phyloP scores from a whole-genome alignment of 495 filamentous ascomycete species.

The Bacidia gigantensis region DNA sequence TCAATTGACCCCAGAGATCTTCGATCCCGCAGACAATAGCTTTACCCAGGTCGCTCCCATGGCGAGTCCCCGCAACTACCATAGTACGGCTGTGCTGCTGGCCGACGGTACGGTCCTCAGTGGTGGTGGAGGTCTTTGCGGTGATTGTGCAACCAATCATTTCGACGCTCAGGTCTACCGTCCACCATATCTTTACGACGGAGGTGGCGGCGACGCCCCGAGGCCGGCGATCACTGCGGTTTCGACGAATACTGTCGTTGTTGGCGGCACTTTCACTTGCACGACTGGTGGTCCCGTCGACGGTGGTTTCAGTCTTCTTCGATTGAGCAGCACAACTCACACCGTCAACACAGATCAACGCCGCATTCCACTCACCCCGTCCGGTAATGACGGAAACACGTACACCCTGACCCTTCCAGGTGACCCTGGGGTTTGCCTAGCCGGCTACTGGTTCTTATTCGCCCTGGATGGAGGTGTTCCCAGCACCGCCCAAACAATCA shows the following conservation, averaged over 20 bases:
- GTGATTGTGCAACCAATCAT: conserved; percentile 39
- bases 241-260: conserved; percentile 7
- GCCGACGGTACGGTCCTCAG: conserved; percentile 41
- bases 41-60: conserved; percentile 29
- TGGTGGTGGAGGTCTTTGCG: conserved; percentile 44
- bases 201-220: conserved; percentile 25
- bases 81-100: conserved; percentile 40
- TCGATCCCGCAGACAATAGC: conserved; percentile 29
- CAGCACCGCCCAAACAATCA: conserved; percentile 23
- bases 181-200: conserved; percentile 39
- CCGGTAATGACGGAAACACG: conserved; percentile 6
- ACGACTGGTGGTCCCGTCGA: conserved; percentile 20
- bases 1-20: conserved; percentile 36
- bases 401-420: conserved; percentile 27
- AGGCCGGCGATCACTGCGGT: conserved; percentile 28
- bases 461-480: conserved; percentile 38
- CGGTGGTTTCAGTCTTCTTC: conserved; percentile 27
- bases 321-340: conserved; percentile 38
- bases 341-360: conserved; percentile 48
- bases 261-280: conserved; percentile 24
- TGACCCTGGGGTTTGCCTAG: conserved; percentile 38
- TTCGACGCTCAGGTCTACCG: conserved; percentile 44
- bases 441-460: conserved; percentile 48
- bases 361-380: conserved; percentile 29
- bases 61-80: conserved; percentile 39